phyloP scores from a whole-genome alignment of 1,284 basidiomycete species.

The Ustilago nuda region DNA sequence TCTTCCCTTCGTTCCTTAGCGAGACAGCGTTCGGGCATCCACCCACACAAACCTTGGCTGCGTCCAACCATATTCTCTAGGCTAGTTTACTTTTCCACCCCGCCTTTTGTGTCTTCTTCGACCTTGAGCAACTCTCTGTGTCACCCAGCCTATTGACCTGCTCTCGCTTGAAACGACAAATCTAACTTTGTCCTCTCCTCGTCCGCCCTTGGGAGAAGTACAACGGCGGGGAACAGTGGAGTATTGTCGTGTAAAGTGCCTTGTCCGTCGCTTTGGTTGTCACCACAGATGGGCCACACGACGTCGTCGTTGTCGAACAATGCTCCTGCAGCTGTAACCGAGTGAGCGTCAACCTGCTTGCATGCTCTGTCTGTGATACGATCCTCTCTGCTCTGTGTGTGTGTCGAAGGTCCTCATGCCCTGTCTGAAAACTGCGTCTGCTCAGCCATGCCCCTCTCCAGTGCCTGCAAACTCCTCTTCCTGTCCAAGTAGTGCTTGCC shows the following conservation, averaged over 20 bases:
- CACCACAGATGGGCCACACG: neutral
- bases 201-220: neutral
- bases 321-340: constrained; percentile 1
- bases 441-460: neutral
- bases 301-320: constrained; percentile 1
- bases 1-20: neutral
- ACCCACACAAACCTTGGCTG: neutral
- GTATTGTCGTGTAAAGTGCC: constrained; percentile 4
- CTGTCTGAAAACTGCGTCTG: constrained; percentile 7
- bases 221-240: neutral
- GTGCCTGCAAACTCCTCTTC: constrained; percentile 13
- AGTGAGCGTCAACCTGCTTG: neutral
- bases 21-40: neutral
- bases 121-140: neutral
- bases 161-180: constrained; percentile 7
- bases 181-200: constrained; percentile 6
- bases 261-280: neutral
- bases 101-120: constrained; percentile 10
- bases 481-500: neutral
- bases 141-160: constrained; percentile 3
- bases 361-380: neutral
- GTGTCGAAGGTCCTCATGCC: neutral
- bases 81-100: constrained; percentile 25
- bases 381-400: neutral
- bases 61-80: neutral